Conservation (phyloP, 2,329 filamentous ascomycete species). For the Penicillium sp. region DNA sequence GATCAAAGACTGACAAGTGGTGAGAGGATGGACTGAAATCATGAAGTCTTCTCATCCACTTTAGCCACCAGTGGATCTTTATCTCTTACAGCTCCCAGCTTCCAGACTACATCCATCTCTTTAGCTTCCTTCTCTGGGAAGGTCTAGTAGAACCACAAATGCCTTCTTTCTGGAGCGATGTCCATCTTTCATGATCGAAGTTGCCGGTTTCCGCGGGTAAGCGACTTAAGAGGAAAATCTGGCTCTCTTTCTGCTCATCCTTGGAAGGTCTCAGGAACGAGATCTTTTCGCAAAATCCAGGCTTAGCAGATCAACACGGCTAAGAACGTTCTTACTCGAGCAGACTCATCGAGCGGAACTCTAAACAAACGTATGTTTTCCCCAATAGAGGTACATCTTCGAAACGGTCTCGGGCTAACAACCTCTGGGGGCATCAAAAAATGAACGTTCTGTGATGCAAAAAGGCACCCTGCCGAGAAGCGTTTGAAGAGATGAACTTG, state of each 20-base stretch:
- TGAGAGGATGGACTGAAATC: neutral
- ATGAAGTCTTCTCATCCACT: constrained; percentile 3
- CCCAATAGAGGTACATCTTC: too few relatives aligned
- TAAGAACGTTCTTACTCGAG: neutral
- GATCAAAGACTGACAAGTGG: neutral
- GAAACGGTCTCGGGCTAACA: neutral
- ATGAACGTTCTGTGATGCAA: neutral
- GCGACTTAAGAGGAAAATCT: neutral
- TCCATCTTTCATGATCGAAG: constrained; percentile 2
- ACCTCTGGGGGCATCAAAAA: neutral
- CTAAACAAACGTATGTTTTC: neutral
- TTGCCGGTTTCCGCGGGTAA: neutral
- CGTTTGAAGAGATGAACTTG: constrained; percentile 1
- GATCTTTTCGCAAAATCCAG: neutral
- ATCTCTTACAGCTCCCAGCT: constrained; percentile 2
- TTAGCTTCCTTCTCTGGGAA: constrained; percentile 9
- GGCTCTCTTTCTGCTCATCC: neutral
- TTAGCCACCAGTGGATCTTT: constrained; percentile 12
- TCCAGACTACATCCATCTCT: neutral
- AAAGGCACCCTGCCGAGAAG: neutral
- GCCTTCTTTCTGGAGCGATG: constrained; percentile 1
- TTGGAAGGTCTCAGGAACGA: neutral
- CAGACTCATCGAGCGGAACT: neutral
- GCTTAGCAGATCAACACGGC: neutral
- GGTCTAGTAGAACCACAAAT: constrained; percentile 3